Conservation (phyloP, 371 early-diverging fungal species). For the Rhizomucor miehei region DNA sequence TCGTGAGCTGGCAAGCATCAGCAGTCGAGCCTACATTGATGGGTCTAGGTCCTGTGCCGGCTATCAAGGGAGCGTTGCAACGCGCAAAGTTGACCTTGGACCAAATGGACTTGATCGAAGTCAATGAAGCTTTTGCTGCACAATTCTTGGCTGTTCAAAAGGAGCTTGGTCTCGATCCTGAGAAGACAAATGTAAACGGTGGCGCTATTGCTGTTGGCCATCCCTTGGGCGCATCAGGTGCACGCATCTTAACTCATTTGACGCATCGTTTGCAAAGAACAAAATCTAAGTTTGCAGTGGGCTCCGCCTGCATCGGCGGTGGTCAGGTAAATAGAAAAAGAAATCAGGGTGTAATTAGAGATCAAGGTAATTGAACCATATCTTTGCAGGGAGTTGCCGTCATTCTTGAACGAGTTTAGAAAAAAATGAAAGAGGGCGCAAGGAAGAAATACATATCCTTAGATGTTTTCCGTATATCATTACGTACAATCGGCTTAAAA, state of each 20-base stretch:
- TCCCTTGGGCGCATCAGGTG: constrained; percentile 95
- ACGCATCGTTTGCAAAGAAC: constrained; percentile 81
- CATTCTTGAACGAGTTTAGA: constrained; percentile 48
- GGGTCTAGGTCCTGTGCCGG: constrained; percentile 95
- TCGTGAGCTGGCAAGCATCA: constrained; percentile 83
- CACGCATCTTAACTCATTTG: constrained; percentile 89
- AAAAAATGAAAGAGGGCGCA: background rate
- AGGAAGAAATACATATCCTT: too few relatives aligned
- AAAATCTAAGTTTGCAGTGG: constrained; percentile 83
- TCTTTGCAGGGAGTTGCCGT: constrained; percentile 47
- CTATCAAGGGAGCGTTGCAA: constrained; percentile 85
- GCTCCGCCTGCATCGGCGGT: constrained; percentile 93
- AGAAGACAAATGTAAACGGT: constrained; percentile 84
- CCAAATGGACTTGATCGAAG: constrained; percentile 91
- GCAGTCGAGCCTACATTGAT: constrained; percentile 85
- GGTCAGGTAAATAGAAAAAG: constrained; percentile 68
- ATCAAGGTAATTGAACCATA: too few relatives aligned
- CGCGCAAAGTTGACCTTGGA: constrained; percentile 75
- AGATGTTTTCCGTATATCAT: too few relatives aligned
- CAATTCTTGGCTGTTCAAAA: constrained; percentile 90
- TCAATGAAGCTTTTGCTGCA: constrained; percentile 98
- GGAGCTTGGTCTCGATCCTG: constrained; percentile 79
- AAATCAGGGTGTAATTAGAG: constrained; percentile 22
- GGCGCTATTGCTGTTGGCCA: constrained; percentile 98
- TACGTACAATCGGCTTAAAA: too few relatives aligned